Evolutionary conservation across 768 basidiomycete species (phyloP).

Genomic region (Naganishia vaughanmartiniae): DNA sequence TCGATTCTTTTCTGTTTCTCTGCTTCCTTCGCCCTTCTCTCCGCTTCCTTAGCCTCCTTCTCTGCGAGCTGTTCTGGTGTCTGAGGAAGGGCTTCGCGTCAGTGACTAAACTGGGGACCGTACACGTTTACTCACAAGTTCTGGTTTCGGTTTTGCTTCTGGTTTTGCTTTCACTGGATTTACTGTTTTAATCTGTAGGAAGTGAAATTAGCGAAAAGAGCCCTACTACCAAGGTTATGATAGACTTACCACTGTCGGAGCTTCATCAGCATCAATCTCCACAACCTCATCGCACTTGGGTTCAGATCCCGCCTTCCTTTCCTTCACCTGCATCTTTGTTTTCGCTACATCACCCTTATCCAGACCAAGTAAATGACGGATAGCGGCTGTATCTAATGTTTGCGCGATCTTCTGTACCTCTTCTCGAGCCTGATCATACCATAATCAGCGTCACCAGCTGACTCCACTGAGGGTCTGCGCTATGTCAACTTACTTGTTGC

Average conservation of each 20-base stretch:
- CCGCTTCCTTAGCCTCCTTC: constrained; percentile 26
- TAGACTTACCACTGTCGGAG: not conserved
- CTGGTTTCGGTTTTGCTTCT: not conserved
- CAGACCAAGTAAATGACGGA: not conserved
- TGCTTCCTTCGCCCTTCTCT: constrained; percentile 21
- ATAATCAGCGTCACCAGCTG: not conserved
- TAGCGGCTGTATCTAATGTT: not conserved
- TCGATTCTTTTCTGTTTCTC: constrained; percentile 5
- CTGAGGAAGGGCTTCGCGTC: not conserved
- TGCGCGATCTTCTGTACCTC: not conserved
- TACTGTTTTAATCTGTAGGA: constrained; percentile 1
- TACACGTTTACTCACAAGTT: constrained; percentile 4
- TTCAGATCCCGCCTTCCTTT: constrained; percentile 1
- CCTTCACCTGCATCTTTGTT: not conserved
- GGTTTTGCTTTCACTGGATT: constrained; percentile 10
- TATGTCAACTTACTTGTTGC: constrained; percentile 7
- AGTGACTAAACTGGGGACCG: not conserved
- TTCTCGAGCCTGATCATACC: not conserved
- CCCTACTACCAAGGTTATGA: no score
- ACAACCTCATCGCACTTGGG: not conserved
- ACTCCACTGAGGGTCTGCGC: no score
- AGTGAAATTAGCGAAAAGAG: not conserved
- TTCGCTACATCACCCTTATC: constrained; percentile 12
- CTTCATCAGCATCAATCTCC: not conserved
- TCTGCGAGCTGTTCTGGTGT: constrained; percentile 16